Evolutionary conservation across 176 grass and related monocot species (phyloP).

Genomic region (Poa pratensis): DNA sequence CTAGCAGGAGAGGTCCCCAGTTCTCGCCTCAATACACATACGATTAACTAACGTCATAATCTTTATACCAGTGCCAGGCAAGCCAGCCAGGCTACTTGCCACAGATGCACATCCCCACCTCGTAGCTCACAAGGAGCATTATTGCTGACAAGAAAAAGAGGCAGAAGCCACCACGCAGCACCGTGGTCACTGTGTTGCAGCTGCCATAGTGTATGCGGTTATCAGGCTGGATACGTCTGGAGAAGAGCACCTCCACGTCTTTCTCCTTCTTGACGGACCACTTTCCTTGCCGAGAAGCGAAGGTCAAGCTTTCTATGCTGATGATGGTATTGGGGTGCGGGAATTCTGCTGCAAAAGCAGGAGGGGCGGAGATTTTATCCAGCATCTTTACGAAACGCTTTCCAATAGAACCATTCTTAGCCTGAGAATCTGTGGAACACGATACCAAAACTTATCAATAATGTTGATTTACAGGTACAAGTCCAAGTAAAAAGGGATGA

Average conservation of each 20-base stretch:
- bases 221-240: constrained; percentile 54
- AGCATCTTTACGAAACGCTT: constrained; percentile 68
- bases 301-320: constrained; percentile 52
- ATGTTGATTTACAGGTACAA: constrained; percentile 28
- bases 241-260: constrained; percentile 54
- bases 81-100: constrained; percentile 49
- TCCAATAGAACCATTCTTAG: constrained; percentile 26
- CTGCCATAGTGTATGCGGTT: constrained; percentile 51
- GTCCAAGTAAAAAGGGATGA: constrained; percentile 18
- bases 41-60: constrained; percentile 49
- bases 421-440: constrained; percentile 50
- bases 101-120: constrained; percentile 72
- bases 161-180: constrained; percentile 78
- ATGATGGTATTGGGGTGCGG: constrained; percentile 57
- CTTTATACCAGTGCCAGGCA: constrained; percentile 27
- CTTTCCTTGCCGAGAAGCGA: constrained; percentile 37
- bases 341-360: constrained; percentile 82
- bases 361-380: constrained; percentile 76
- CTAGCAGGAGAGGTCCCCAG: constrained; percentile 42
- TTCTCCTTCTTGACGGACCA: constrained; percentile 57
- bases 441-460: constrained; percentile 44
- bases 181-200: constrained; percentile 46
- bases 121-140: constrained; percentile 75
- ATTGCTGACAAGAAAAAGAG: constrained; percentile 75
- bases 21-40: constrained; percentile 42